Conservation (phyloP, 208 protist genomes). For the Trypanosoma rangeli region DNA sequence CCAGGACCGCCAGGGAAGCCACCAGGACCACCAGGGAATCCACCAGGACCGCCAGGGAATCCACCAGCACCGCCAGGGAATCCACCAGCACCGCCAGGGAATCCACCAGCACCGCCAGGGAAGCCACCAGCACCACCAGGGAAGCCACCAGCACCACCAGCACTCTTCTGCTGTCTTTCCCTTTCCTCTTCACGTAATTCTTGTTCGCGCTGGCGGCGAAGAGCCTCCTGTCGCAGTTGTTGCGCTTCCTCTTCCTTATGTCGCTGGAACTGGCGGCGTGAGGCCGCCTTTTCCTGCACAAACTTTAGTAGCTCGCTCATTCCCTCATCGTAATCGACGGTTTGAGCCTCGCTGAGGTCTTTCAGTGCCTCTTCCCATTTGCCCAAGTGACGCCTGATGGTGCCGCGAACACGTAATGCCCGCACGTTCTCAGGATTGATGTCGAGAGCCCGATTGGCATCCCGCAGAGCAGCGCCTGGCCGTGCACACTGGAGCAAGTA, state of each 20-base stretch:
- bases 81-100: conserved; percentile 33
- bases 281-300: conserved; percentile 41
- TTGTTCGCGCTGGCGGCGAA: conserved; percentile 43
- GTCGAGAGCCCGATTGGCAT: conserved; percentile 54
- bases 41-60: no score
- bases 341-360: conserved; percentile 69
- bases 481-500: conserved; percentile 57
- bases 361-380: conserved; percentile 64
- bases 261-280: conserved; percentile 34
- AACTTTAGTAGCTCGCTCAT: conserved; percentile 46
- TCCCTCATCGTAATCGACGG: conserved; percentile 76
- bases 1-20: no score
- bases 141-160: no score
- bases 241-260: conserved; percentile 40
- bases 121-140: conserved; percentile 13
- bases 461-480: conserved; percentile 54
- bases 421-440: conserved; percentile 76
- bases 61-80: conserved; percentile 16
- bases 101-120: conserved; percentile 16
- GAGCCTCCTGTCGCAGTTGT: conserved; percentile 35
- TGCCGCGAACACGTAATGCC: conserved; percentile 73
- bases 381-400: conserved; percentile 62
- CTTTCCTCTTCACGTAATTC: conserved; percentile 33
- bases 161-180: conserved; percentile 17
- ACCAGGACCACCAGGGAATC: no score